These are phyloP conservation scores for Schoenoplectus tabernaemontani DNA, from an alignment of 202 grass and related monocot species.

Conservation along the genomic window DNA sequence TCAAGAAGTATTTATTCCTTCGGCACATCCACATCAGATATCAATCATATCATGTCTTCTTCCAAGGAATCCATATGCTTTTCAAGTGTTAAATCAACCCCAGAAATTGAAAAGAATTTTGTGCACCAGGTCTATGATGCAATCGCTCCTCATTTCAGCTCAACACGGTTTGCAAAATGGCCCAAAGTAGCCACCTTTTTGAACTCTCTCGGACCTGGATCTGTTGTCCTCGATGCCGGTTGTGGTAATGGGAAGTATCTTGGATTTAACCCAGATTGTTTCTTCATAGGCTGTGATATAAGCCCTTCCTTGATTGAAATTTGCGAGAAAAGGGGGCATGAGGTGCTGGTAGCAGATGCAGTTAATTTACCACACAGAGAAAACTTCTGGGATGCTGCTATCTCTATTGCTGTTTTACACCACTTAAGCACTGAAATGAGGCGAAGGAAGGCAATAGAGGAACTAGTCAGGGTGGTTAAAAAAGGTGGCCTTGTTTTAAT, in stretches of 20 bases:
- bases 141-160: conserved; percentile 89
- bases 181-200: conserved; percentile 84
- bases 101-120: conserved; percentile 89
- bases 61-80: conserved; percentile 21
- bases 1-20: background rate
- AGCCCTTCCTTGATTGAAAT: conserved; percentile 66
- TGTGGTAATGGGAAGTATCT: conserved; percentile 95
- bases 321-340: conserved; percentile 61
- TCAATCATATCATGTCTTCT: background rate
- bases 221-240: conserved; percentile 74
- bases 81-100: conserved; percentile 45
- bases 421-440: conserved; percentile 87
- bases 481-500: conserved; percentile 83
- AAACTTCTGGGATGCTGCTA: conserved; percentile 66
- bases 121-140: conserved; percentile 82
- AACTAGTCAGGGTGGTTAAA: conserved; percentile 66
- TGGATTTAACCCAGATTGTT: conserved; percentile 66
- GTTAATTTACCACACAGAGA: conserved; percentile 84
- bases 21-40: conserved; percentile 1
- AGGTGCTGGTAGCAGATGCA: conserved; percentile 87
- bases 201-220: conserved; percentile 56
- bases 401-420: conserved; percentile 90
- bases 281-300: conserved; percentile 85
- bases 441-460: conserved; percentile 75
- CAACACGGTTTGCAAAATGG: conserved; percentile 91